Evolutionary conservation across 371 early-diverging fungal species (phyloP).

Genomic region (Rhizopus arrhizus): DNA sequence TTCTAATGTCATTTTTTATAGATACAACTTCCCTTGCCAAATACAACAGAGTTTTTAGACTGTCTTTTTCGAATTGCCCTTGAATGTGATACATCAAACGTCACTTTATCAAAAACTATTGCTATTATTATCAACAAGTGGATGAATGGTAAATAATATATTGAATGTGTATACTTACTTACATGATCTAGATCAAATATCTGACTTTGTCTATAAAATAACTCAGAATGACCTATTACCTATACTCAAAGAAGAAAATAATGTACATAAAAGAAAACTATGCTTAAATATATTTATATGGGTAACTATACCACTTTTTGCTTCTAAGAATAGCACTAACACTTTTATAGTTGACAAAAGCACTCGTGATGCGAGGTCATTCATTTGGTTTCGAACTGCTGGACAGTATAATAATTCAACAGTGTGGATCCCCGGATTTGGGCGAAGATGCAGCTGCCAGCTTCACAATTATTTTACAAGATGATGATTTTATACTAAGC

Average conservation of each 20-base stretch:
- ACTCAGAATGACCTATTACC: slow-evolving; percentile 11
- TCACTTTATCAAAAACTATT: slow-evolving; percentile 42
- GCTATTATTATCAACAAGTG: slow-evolving; percentile 58
- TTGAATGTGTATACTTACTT: not conserved
- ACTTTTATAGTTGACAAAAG: slow-evolving; percentile 56
- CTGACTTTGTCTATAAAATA: slow-evolving; percentile 8
- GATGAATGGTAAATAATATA: slow-evolving; percentile 37
- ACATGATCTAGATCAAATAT: slow-evolving; percentile 22
- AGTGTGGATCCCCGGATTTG: slow-evolving; percentile 44
- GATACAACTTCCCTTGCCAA: slow-evolving; percentile 46
- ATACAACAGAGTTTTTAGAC: slow-evolving; percentile 40
- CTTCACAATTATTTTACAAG: slow-evolving; percentile 63
- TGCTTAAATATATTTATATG: slow-evolving; percentile 14
- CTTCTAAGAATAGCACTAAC: too few relatives aligned
- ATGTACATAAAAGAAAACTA: slow-evolving; percentile 9
- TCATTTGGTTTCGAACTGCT: slow-evolving; percentile 55
- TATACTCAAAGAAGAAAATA: slow-evolving; percentile 1
- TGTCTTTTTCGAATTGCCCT: not conserved
- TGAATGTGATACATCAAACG: not conserved
- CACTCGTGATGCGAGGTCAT: slow-evolving; percentile 58
- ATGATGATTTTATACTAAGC: slow-evolving; percentile 66
- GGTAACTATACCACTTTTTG: not conserved
- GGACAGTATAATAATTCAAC: slow-evolving; percentile 49
- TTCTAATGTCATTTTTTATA: slow-evolving; percentile 12
- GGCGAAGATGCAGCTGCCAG: slow-evolving; percentile 65